These are phyloP conservation scores for Exutisphaerella laricina DNA, from an alignment of 2,329 filamentous ascomycete species.

Conservation along the genomic window DNA sequence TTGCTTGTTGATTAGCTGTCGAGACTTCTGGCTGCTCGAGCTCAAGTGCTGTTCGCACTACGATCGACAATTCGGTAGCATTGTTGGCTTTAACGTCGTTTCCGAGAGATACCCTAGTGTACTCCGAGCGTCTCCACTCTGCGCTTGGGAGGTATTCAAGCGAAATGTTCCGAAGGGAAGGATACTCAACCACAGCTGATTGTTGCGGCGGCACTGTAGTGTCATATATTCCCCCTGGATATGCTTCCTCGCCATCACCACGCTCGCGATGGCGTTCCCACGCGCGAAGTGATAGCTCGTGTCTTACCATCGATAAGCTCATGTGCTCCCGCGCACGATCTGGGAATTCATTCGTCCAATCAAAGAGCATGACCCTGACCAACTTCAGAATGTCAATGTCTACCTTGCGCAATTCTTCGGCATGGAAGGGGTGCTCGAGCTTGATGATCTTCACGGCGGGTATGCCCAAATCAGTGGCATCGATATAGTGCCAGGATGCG, in stretches of 20 bases:
- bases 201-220: no score
- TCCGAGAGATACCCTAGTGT: no score
- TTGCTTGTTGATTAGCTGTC: no score
- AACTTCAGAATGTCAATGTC: constrained; percentile 8
- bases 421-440: constrained; percentile 6
- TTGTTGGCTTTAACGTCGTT: no score
- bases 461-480: constrained; percentile 5
- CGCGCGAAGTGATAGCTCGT: constrained; percentile 2
- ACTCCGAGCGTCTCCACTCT: background rate
- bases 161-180: background rate
- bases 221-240: no score
- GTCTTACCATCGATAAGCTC: constrained; percentile 5
- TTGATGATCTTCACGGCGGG: constrained; percentile 2
- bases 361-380: constrained; percentile 1
- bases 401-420: background rate
- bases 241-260: no score
- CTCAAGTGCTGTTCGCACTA: no score
- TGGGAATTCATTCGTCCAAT: constrained; percentile 1
- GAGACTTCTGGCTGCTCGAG: no score
- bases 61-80: no score
- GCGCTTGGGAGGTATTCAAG: background rate
- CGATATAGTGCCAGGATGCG: constrained; percentile 1
- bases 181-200: background rate
- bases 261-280: background rate
- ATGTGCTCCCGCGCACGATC: constrained; percentile 1